These are phyloP conservation scores for Metschnikowia cubensis DNA, from an alignment of 805 yeast genomes.

Conservation along the genomic window DNA sequence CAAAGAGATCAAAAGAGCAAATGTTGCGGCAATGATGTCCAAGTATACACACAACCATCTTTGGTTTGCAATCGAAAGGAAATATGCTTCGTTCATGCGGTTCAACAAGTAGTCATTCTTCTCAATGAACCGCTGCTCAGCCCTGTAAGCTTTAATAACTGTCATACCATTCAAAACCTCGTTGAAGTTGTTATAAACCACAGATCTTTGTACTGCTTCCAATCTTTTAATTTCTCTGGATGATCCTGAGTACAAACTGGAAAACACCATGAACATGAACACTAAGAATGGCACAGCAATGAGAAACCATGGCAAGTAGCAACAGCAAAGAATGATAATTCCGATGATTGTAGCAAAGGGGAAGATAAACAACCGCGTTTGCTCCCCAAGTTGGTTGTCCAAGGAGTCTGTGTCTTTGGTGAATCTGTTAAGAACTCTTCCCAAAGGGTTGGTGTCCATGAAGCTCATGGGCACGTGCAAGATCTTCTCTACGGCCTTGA, in stretches of 20 bases:
- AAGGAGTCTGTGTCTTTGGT: constrained; percentile 45
- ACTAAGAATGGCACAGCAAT: constrained; percentile 51
- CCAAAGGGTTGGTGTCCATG: constrained; percentile 42
- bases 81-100: constrained; percentile 51
- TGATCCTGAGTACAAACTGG: constrained; percentile 47
- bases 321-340: constrained; percentile 42
- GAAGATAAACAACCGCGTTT: constrained; percentile 37
- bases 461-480: constrained; percentile 42
- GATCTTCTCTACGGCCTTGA: constrained; percentile 34
- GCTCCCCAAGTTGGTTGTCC: constrained; percentile 44
- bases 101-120: constrained; percentile 43
- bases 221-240: constrained; percentile 47
- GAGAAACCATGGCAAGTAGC: constrained; percentile 53
- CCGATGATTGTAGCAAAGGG: constrained; percentile 35
- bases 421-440: constrained; percentile 42
- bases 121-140: constrained; percentile 28
- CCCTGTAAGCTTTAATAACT: constrained; percentile 43
- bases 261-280: constrained; percentile 32
- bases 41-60: constrained; percentile 60
- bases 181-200: constrained; percentile 47
- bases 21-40: constrained; percentile 44
- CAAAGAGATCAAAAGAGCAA: constrained; percentile 52
- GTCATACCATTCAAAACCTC: constrained; percentile 47
- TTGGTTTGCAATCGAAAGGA: constrained; percentile 49
- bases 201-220: constrained; percentile 46